Percentiles rank a stretch among this genome's conserved stretches.
Conservation (phyloP, 2,329 filamentous ascomycete species). For the Monilinia laxa region DNA sequence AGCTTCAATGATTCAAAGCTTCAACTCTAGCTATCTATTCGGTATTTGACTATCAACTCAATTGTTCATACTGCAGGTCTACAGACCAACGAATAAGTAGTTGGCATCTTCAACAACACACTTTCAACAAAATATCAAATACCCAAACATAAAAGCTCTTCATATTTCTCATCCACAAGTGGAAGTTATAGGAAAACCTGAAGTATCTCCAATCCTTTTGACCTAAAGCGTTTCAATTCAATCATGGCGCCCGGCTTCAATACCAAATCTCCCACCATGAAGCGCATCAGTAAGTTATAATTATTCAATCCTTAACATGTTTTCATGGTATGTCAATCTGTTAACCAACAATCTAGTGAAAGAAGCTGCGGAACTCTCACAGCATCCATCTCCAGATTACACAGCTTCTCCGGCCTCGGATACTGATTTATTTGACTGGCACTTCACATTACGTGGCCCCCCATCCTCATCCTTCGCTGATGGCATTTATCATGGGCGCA, state of each 20-base stretch:
- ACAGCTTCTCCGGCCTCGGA: constrained; percentile 77
- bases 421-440: constrained; percentile 94
- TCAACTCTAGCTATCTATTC: too few relatives aligned
- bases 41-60: too few relatives aligned
- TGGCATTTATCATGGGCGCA: constrained; percentile 94
- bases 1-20: not conserved
- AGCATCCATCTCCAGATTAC: constrained; percentile 79
- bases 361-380: constrained; percentile 84
- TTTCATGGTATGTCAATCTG: constrained; percentile 19
- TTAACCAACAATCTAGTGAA: constrained; percentile 57
- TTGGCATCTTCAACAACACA: not conserved
- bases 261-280: constrained; percentile 78
- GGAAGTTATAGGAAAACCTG: too few relatives aligned
- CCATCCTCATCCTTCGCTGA: constrained; percentile 61
- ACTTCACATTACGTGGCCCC: constrained; percentile 93
- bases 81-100: not conserved
- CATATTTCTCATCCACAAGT: not conserved
- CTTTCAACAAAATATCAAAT: not conserved
- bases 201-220: not conserved
- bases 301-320: constrained; percentile 7
- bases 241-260: constrained; percentile 50
- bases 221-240: not conserved
- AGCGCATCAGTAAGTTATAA: constrained; percentile 69
- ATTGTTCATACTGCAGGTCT: too few relatives aligned
- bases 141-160: not conserved